These are phyloP conservation scores for Nemania abortiva DNA, from an alignment of 2,329 filamentous ascomycete species.

Conservation along the genomic window DNA sequence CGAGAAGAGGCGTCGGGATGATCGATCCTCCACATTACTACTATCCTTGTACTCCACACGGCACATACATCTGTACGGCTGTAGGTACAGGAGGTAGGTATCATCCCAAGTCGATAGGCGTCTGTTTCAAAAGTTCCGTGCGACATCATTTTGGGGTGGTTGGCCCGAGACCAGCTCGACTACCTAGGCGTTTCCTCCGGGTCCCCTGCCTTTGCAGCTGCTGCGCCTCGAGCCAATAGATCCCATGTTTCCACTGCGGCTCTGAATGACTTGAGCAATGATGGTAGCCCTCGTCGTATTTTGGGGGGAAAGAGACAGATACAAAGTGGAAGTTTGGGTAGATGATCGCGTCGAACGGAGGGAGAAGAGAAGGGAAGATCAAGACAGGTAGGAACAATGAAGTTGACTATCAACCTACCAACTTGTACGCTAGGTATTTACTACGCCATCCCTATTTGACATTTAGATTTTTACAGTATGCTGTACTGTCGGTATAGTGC, in stretches of 20 bases:
- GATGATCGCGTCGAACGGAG: background rate
- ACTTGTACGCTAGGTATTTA: background rate
- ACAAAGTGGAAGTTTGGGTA: background rate
- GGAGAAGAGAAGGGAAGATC: background rate
- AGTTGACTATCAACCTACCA: background rate
- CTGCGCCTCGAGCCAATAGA: conserved; percentile 31
- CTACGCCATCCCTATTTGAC: background rate
- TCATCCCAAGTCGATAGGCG: conserved; percentile 38
- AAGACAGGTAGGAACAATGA: background rate
- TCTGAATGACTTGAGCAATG: conserved; percentile 8
- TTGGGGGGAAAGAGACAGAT: background rate
- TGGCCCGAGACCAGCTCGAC: conserved; percentile 35
- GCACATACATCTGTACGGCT: conserved; percentile 21
- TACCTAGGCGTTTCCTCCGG: conserved; percentile 29
- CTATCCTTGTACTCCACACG: conserved; percentile 22
- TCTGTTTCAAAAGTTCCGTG: conserved; percentile 45
- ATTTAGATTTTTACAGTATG: background rate
- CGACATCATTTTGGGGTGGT: conserved; percentile 34
- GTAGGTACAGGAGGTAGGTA: conserved; percentile 19
- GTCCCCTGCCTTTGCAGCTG: conserved; percentile 23
- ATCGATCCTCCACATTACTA: conserved; percentile 30
- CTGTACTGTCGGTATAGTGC: background rate
- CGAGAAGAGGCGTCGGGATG: conserved; percentile 32
- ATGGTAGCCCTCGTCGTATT: background rate
- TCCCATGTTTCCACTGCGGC: conserved; percentile 6